Evolutionary conservation across 805 yeast species (phyloP).

Genomic region (Teunomyces aglyptinius): DNA sequence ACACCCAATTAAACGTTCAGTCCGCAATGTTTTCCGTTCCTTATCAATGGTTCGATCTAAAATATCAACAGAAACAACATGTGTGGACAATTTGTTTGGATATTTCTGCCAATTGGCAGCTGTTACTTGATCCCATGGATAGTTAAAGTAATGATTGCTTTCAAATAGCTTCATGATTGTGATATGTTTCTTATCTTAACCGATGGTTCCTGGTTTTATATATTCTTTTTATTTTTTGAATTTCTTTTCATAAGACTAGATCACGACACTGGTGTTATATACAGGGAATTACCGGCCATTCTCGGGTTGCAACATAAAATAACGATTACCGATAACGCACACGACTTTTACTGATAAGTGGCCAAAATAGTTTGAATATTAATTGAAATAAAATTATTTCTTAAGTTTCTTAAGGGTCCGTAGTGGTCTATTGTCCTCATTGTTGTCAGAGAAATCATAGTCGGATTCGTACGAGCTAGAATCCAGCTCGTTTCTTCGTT

Average conservation of each 20-base stretch:
- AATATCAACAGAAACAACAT: slow-evolving; percentile 91
- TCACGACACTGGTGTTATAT: background rate
- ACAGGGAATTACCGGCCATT: background rate
- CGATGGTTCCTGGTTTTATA: background rate
- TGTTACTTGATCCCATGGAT: slow-evolving; percentile 92
- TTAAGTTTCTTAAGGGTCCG: too few species aligned
- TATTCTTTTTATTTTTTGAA: background rate
- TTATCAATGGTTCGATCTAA: slow-evolving; percentile 66
- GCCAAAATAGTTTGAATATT: too few species aligned
- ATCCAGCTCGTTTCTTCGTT: background rate
- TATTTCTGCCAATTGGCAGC: slow-evolving; percentile 97
- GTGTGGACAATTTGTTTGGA: slow-evolving; percentile 91
- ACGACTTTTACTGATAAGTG: background rate
- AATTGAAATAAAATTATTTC: too few species aligned
- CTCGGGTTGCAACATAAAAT: background rate
- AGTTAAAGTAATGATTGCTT: slow-evolving; percentile 65
- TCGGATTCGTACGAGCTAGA: background rate
- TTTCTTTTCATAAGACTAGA: slow-evolving; percentile 1
- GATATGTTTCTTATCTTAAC: background rate
- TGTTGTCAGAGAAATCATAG: background rate
- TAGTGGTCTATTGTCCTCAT: background rate
- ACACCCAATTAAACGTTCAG: slow-evolving; percentile 88
- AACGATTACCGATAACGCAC: background rate
- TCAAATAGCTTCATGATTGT: slow-evolving; percentile 75
- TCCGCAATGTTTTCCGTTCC: slow-evolving; percentile 47